Conservation (phyloP, 305 asterid species). For the Fraxinus xanthoxyloides region DNA sequence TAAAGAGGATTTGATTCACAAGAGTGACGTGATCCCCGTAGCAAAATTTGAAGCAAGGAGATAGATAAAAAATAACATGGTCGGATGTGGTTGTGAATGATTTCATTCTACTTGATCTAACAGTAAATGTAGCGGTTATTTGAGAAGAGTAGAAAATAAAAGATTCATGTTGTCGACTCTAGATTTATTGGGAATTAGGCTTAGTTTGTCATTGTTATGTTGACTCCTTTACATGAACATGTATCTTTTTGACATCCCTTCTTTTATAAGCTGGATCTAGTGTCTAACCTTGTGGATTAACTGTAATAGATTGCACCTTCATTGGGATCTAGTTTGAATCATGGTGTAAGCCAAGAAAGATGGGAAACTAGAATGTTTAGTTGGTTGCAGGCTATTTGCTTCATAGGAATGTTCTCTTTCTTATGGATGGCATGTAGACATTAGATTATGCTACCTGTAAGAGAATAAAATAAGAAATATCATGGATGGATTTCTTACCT, state of each 20-base stretch:
- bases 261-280: background rate
- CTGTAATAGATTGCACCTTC: background rate
- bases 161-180: background rate
- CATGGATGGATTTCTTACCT: background rate
- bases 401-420: background rate
- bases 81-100: background rate
- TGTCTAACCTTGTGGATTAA: background rate
- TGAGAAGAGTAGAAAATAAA: background rate
- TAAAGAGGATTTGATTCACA: background rate
- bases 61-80: background rate
- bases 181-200: background rate
- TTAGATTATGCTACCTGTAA: background rate
- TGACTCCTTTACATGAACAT: background rate
- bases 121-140: background rate
- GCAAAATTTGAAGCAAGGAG: background rate
- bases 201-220: background rate
- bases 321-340: background rate
- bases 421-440: background rate
- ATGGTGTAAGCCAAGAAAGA: background rate
- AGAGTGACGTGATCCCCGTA: background rate
- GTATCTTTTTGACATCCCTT: background rate
- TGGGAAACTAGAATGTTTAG: background rate
- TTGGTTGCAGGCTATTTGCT: background rate
- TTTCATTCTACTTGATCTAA: background rate
- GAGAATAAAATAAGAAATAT: background rate